Percentiles rank a stretch among this genome's conserved stretches.
Evolutionary conservation across 1,284 basidiomycete species (phyloP).

Genomic region (Leccinum glutinopallens): DNA sequence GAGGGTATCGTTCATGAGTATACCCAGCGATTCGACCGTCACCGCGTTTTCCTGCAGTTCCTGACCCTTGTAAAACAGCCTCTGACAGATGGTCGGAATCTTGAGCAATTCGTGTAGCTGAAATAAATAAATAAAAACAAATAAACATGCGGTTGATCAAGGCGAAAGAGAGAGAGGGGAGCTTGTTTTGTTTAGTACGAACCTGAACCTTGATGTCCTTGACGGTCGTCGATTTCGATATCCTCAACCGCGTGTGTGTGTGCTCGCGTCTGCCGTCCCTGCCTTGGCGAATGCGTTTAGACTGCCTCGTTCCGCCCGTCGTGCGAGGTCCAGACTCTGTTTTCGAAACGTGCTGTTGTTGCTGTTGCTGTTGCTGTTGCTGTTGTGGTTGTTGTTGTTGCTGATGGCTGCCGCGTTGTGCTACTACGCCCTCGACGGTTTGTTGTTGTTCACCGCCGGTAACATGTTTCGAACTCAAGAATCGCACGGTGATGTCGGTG

Average conservation of each 20-base stretch:
- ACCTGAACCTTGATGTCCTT: constrained; percentile 79
- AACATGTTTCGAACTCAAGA: constrained; percentile 33
- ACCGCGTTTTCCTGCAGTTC: constrained; percentile 67
- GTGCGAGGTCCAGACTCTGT: constrained; percentile 30
- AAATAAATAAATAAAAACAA: constrained; percentile 1
- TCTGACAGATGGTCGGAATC: constrained; percentile 75
- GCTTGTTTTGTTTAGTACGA: constrained; percentile 21
- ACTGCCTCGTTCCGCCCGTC: constrained; percentile 51
- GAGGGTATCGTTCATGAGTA: constrained; percentile 65
- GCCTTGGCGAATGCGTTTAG: constrained; percentile 62
- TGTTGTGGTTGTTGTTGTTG: not conserved
- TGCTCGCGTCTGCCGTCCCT: constrained; percentile 47
- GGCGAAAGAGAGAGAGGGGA: not conserved
- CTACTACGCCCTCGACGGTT: constrained; percentile 21
- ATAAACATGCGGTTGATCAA: not conserved
- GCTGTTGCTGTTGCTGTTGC: not conserved
- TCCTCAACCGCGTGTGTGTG: constrained; percentile 48
- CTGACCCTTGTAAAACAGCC: constrained; percentile 59
- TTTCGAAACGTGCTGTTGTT: constrained; percentile 22
- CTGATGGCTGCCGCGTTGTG: constrained; percentile 27
- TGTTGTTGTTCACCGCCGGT: constrained; percentile 23
- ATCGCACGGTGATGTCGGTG: constrained; percentile 54
- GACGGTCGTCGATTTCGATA: constrained; percentile 66
- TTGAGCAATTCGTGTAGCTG: constrained; percentile 61
- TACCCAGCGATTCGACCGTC: constrained; percentile 60